Percentiles rank a stretch among this genome's conserved stretches.
Evolutionary conservation across 768 basidiomycete genomes (phyloP).

Genomic region (Boletus patriciae): DNA sequence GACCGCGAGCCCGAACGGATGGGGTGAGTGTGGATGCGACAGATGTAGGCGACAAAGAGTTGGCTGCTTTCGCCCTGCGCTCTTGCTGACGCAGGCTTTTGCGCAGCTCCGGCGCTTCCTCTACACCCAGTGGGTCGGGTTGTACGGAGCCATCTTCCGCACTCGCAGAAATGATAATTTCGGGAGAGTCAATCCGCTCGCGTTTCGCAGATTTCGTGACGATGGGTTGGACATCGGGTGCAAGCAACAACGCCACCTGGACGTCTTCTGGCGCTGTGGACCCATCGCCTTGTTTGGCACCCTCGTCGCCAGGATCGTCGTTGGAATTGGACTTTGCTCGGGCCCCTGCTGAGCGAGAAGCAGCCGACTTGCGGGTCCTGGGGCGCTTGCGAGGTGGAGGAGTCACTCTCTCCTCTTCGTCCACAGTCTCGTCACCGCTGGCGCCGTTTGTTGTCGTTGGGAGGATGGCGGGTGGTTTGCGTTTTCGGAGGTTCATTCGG

Average conservation of each 20-base stretch:
- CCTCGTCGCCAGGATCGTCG: slow-evolving; percentile 8
- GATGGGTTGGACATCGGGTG: slow-evolving; percentile 12
- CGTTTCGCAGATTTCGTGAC: slow-evolving; percentile 21
- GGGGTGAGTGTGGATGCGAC: slow-evolving; percentile 33
- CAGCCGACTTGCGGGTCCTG: slow-evolving; percentile 26
- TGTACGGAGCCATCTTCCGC: slow-evolving; percentile 11
- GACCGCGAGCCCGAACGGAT: slow-evolving; percentile 18
- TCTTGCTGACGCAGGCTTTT: slow-evolving; percentile 34
- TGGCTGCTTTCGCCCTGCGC: slow-evolving; percentile 23
- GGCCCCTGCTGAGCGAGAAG: slow-evolving; percentile 7
- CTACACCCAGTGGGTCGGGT: slow-evolving; percentile 16
- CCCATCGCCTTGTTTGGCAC: slow-evolving; percentile 1
- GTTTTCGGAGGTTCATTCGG: slow-evolving; percentile 36
- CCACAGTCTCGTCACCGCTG: slow-evolving; percentile 36
- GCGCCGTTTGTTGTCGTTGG: slow-evolving; percentile 27
- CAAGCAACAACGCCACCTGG: slow-evolving; percentile 17
- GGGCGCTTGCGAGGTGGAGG: slow-evolving; percentile 35
- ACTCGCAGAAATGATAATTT: slow-evolving; percentile 1
- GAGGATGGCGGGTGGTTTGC: slow-evolving; percentile 27
- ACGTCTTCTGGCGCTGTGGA: background rate
- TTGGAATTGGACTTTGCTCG: slow-evolving; percentile 5
- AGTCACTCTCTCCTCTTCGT: slow-evolving; percentile 30
- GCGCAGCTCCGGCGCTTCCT: slow-evolving; percentile 25
- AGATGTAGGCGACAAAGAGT: slow-evolving; percentile 27
- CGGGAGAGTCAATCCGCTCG: slow-evolving; percentile 23